Base-by-base conservation (phyloP, 2,329 filamentous ascomycete genomes). In the Aureobasidium pullulans region DNA sequence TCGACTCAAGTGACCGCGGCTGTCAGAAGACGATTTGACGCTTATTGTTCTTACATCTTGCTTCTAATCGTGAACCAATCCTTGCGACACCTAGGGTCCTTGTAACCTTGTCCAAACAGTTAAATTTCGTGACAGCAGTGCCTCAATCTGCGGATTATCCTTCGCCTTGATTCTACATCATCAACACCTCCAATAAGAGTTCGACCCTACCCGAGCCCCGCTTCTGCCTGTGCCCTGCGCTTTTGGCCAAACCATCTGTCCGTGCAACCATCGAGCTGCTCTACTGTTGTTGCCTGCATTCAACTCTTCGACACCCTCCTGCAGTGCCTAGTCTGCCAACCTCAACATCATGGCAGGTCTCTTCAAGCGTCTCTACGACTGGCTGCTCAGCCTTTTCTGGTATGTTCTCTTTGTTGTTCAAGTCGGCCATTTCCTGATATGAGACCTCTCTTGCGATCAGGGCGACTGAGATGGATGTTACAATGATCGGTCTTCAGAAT, bases 401-500 rank as follows among this genome's bases (percentile, higher is more conserved):
- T 97, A 79, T 74, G 83, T 78, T 43, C 29, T 32, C n/a, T 39
- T 39, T 42, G 68, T 61, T 60, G 44, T 37, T 60, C 53, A 60
- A 62, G 57, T 60, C 13, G 19, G 11, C 78, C 99, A 94, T 34
- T 39, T 50, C 69, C 62, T 61, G 47, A 46, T 60, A 54, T 62
- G 62, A 57, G 60, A n/a, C 32, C 23, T 62, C 61, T 59, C 47
- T 60, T 50, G 48, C 60, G 59, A 64, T 71, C 68, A 96, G 93
- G 94, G 91, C 93, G 67, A 96, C 92, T 66, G 94, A 99, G 80
- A 96, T 99, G 92, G 94, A 99, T 77, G 93, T 99, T 72, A 97
- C 94, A 67, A 96, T 99, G 88, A 93, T 99, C 73, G 94, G 94
- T 28, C 79, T 99, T 71, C 94, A 99, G 73, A 97, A 97, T 78